Evolutionary conservation across 1,284 basidiomycete species (phyloP).

Genomic region (Malassezia japonica): DNA sequence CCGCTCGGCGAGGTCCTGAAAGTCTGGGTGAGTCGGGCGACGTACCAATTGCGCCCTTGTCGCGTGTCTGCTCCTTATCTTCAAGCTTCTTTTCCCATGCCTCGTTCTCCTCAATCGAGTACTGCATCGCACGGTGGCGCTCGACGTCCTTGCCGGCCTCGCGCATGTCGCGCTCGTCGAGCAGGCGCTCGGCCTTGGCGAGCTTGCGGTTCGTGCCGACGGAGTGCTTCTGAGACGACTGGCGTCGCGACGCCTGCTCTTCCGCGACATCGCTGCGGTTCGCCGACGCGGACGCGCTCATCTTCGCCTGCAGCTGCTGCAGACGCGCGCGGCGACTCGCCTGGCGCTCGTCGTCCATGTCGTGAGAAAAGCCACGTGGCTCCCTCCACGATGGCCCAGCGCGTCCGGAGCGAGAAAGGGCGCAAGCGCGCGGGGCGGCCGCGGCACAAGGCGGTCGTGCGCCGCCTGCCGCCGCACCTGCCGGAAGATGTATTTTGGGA

Average conservation of each 20-base stretch:
- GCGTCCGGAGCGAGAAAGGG: constrained; percentile 8
- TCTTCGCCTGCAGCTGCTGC: constrained; percentile 2
- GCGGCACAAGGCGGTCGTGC: constrained; percentile 66
- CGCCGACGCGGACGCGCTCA: constrained; percentile 25
- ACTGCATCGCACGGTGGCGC: constrained; percentile 81
- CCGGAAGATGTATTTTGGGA: constrained; percentile 90
- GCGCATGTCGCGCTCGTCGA: constrained; percentile 74
- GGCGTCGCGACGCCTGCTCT: constrained; percentile 26
- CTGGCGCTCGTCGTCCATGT: background rate
- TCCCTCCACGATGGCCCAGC: constrained; percentile 13
- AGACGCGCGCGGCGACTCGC: constrained; percentile 6
- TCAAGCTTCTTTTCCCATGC: constrained; percentile 79
- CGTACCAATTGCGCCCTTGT: constrained; percentile 69
- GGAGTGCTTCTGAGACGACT: constrained; percentile 15
- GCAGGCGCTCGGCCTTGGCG: constrained; percentile 67
- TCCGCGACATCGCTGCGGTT: constrained; percentile 31
- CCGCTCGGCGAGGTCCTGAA: constrained; percentile 73
- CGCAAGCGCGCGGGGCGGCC: constrained; percentile 5
- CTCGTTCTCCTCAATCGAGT: constrained; percentile 87
- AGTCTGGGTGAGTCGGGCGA: constrained; percentile 56
- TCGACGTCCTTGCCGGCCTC: constrained; percentile 65
- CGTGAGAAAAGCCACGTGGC: background rate
- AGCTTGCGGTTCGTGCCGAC: constrained; percentile 26
- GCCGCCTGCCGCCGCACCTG: constrained; percentile 78
- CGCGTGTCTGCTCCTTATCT: constrained; percentile 63